Evolutionary conservation across 441 rosid genomes (phyloP), one percentile per base, ranked within the genome.

Genomic region (Metrosideros polymorpha): DNA sequence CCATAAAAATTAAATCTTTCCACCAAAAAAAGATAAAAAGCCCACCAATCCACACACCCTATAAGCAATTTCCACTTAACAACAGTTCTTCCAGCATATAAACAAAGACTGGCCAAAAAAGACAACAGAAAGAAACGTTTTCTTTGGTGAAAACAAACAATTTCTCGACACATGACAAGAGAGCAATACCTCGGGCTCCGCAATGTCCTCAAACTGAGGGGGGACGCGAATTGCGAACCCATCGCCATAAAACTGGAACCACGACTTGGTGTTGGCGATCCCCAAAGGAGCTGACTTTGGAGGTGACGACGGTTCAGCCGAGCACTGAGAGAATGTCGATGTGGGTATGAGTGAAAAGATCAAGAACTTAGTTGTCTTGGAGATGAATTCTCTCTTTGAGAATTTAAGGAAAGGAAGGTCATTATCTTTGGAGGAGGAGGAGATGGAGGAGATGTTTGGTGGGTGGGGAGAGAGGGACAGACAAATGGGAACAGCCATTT

Each of bases 221-320:
- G 99, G 99, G 85, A 97, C 95, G 82, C 97, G 88, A 84, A 97
- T 93, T 84, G 97, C 71, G 89, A 97, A 97, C 49, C 98, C 99
- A 90, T 90, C 94, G 35, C 98, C 99, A 90, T 89, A 97, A 87
- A 92, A 95, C 91, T 93, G 99, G 89, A 95, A 94, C 98, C 99
- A 97, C 85, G 98, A 93, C 87, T 90, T 96, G 39, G 98, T 96
- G 84, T 90, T 96, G 52, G 92, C 93, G 90, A 97, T 92, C 89
- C 91, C 92, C 54, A 92, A 90, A 90, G 92, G 92, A 76, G 87
- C 83, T 10, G 92, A 85, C 86, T 92, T 94, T 66, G 91, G 43
- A 35, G 96, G 84, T 15, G 92, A 84, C 49, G 92, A 86, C 82
- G 94, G 59, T 45, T 94, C 94, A n/a, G 96, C 95, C 86, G 89